Evolutionary conservation across 805 yeast genomes (phyloP).

Genomic region (Cyberlindnera sargentensis): DNA sequence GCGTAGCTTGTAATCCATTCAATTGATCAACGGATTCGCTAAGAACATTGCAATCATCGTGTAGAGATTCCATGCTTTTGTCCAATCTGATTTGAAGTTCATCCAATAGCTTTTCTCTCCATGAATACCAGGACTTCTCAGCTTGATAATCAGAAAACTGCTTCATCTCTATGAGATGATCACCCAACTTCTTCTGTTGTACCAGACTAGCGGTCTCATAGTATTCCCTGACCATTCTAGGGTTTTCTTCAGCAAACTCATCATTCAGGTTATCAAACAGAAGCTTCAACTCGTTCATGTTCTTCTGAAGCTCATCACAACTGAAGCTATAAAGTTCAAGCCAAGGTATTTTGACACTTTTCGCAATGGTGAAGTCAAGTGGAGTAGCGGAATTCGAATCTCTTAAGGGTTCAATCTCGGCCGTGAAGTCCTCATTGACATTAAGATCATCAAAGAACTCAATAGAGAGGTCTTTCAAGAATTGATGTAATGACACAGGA

Average conservation of each 20-base stretch:
- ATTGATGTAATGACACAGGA: constrained; percentile 20
- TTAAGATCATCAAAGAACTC: constrained; percentile 24
- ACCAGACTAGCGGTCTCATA: constrained; percentile 14
- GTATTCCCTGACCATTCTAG: constrained; percentile 20
- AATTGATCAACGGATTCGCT: constrained; percentile 2
- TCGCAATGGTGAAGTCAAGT: constrained; percentile 18
- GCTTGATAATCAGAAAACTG: constrained; percentile 22
- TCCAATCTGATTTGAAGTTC: constrained; percentile 17
- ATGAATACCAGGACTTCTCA: constrained; percentile 20
- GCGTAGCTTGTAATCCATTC: not conserved
- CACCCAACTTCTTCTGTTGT: constrained; percentile 21
- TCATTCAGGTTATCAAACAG: constrained; percentile 19
- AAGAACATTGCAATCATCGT: constrained; percentile 7
- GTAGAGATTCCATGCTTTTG: constrained; percentile 6
- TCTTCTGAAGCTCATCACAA: constrained; percentile 22
- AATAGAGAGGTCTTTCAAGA: constrained; percentile 19
- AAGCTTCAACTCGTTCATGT: constrained; percentile 18
- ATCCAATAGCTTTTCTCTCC: constrained; percentile 21
- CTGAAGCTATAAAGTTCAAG: constrained; percentile 22
- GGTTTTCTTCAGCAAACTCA: constrained; percentile 22
- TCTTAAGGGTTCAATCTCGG: constrained; percentile 9
- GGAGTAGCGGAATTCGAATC: not conserved
- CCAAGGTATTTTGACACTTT: constrained; percentile 20
- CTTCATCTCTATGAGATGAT: constrained; percentile 20
- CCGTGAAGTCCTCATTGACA: constrained; percentile 18